Base-by-base conservation (phyloP, 2,329 filamentous ascomycete species). In the Fusarium globosum region DNA sequence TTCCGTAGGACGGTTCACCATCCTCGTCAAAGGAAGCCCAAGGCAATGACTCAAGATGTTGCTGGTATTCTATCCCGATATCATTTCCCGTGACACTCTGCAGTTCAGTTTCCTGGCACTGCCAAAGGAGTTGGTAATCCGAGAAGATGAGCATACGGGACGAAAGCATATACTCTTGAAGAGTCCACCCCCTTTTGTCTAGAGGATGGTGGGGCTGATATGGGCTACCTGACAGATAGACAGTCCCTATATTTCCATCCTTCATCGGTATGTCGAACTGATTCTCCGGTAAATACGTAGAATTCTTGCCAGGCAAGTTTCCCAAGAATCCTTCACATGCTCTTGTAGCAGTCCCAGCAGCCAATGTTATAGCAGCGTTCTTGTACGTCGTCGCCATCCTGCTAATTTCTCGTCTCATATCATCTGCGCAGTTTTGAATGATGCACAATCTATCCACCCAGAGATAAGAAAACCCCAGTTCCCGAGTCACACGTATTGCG, bases 271-370 rank as follows among this genome's bases (percentile, higher is more conserved):
- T 28, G 0, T n/a, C n/a, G 2, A 68, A 55, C 0, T 39, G 35
- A 0, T 11, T 0, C 0, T 23, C 6, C 0, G 65, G 65, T 1
- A 68, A 1, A 14, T 48, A 68, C 0, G 33, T 30, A 1, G n/a
- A 1, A 1, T 0, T 21, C 0, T 33, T 21, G 4, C 0, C 1
- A 10, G 2, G 5, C 2, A 1, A 6, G 0, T 0, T 13, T 2
- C 18, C 43, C 0, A 62, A 1, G 1, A 68, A 68, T 0, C 65
- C 65, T 10, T 68, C 41, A 0, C 26, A 43, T 4, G 65, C 64
- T 1, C 0, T 15, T 13, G 1, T 43, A 0, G 65, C 55, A 0
- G 65, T 68, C 0, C 46, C 65, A 2, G 64, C 64, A 2, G 56
- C 65, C 6, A 68, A 1, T 0, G 65, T 68, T 0, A 68, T 10